phyloP scores from a whole-genome alignment of 805 yeast species.

The Saccharomycopsis sp. region DNA sequence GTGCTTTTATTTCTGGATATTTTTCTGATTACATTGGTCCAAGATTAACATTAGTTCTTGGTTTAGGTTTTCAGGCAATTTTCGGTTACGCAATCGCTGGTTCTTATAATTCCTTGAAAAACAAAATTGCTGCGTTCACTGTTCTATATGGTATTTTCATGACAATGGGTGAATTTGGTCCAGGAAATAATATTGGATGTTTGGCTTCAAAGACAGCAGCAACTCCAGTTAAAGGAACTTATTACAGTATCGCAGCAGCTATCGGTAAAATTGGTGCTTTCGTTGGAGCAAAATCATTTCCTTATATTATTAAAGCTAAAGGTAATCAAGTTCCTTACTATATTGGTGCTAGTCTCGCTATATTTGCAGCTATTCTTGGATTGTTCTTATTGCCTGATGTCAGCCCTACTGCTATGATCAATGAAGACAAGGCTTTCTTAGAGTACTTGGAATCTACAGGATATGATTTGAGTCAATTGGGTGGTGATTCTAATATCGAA shows the following conservation, averaged over 20 bases:
- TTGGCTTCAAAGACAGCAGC: conserved; percentile 83
- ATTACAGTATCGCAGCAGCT: conserved; percentile 89
- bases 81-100: conserved; percentile 85
- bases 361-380: conserved; percentile 34
- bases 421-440: conserved; percentile 69
- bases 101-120: conserved; percentile 43
- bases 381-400: conserved; percentile 41
- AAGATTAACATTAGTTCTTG: conserved; percentile 63
- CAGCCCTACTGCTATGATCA: conserved; percentile 73
- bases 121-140: conserved; percentile 69
- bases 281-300: conserved; percentile 85
- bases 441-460: conserved; percentile 62
- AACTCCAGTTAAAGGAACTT: conserved; percentile 83
- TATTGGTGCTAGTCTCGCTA: conserved; percentile 50
- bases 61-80: conserved; percentile 66
- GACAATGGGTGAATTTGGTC: conserved; percentile 88
- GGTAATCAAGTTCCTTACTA: conserved; percentile 70
- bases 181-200: conserved; percentile 88
- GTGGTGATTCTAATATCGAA: conserved; percentile 21
- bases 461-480: conserved; percentile 59
- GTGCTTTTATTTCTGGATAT: conserved; percentile 80
- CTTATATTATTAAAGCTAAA: conserved; percentile 57
- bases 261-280: conserved; percentile 90
- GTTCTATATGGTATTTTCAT: conserved; percentile 84
- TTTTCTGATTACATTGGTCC: conserved; percentile 85